Conservation (phyloP, 371 early-diverging fungal genomes). For the Circinella minor region DNA sequence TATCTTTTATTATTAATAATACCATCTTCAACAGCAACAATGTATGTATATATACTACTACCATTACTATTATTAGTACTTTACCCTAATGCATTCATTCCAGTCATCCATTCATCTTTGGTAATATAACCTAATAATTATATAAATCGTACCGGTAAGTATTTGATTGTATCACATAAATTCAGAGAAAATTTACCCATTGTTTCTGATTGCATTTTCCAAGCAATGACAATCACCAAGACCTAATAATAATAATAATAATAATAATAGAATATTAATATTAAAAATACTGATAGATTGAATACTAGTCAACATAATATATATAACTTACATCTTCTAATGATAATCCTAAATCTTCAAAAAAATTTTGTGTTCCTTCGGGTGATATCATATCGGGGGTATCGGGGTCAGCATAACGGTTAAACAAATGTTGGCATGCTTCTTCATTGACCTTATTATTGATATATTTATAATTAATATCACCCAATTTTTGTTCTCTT, state of each 20-base stretch:
- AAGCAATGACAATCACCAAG: constrained; percentile 64
- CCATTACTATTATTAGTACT: not conserved
- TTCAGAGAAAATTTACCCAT: constrained; percentile 55
- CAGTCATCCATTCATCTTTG: constrained; percentile 68
- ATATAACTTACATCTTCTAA: constrained; percentile 41
- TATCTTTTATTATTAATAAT: not conserved
- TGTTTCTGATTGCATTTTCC: constrained; percentile 60
- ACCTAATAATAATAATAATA: constrained; percentile 37
- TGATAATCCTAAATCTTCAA: constrained; percentile 46
- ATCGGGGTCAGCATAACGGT: constrained; percentile 47
- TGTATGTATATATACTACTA: not conserved
- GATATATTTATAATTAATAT: not conserved
- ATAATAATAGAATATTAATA: not conserved
- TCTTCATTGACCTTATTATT: constrained; percentile 32
- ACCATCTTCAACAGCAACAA: not conserved
- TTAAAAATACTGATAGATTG: not conserved
- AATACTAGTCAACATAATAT: not conserved
- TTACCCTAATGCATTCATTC: constrained; percentile 67
- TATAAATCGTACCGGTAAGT: not conserved
- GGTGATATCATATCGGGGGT: constrained; percentile 41
- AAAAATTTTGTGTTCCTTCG: constrained; percentile 45
- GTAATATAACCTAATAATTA: constrained; percentile 58
- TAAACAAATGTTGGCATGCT: constrained; percentile 41
- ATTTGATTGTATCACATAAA: not conserved
- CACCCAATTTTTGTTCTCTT: too few relatives aligned